Base-by-base conservation (phyloP, 2,329 filamentous ascomycete genomes). In the Emmonsia crescens region DNA sequence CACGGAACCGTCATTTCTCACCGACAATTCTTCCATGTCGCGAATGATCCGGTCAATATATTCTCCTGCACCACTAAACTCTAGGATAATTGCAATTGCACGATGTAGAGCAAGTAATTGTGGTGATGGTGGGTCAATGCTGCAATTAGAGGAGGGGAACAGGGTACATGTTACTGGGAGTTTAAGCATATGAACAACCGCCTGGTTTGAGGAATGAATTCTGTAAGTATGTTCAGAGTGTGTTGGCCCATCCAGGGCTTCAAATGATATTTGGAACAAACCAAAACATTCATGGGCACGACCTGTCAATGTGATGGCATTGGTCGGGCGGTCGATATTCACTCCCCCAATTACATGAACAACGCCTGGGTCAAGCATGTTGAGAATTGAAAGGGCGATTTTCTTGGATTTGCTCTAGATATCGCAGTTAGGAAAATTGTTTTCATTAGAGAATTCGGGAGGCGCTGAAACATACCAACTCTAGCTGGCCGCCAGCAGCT, bases 11-110 rank as follows among this genome's bases (percentile, higher is more conserved):
- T 64, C 63, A 57, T 31, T 60, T 67, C 60, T 36, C 64, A 64
- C 31, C 66, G 68, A 63, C 68, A 66, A 44, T 66, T 67, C 59
- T 69, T 68, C 67, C 67, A 67, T 44, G 66, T 64, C 60, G 27
- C 58, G 38, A 60, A 66, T 60, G 42, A 66, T 64, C 31, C 48
- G 10, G 59, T 65, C 60, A 57, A 65, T 65, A 64, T 65, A 57
- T 29, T 62, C 24, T 31, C 63, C 69, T 14, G 65, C 66, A 12
- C 61, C 63, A 46, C 65, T 66, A 44, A 70, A 36, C 46, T 64
- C 33, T 57, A 66, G 63, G 9, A 51, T 16, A 51, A 16, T 51
- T 10, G 48, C 48, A 16, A 51, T 51, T 6, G 48, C 48, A 1
- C 24, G 48, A 29, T 16, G 48, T 8, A 51, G 48, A 29, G 48